Evolutionary conservation across 2,329 filamentous ascomycete genomes (phyloP), one percentile per base, ranked within the genome.

Genomic region (Talaromyces sp.): DNA sequence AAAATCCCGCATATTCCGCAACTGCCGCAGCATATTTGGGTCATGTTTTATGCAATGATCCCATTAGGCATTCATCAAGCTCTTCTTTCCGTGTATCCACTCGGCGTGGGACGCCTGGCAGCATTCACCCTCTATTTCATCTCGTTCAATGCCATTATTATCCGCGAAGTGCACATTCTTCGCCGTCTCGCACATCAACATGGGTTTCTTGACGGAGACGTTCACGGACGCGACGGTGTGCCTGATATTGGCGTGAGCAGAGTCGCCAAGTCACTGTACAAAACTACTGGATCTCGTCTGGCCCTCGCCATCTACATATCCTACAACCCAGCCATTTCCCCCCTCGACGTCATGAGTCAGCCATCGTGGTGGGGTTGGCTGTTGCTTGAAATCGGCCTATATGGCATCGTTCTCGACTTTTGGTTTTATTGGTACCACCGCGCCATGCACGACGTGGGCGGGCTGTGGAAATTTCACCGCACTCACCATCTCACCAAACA

Each of bases 401-500:
- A 81, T 62, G 73, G 72, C 3, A 71, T 80, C 56, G 67, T 80
- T 8, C 70, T 81, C 5, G 78, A 80, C 65, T 78, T 79, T 55
- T 81, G 76, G 76, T 79, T 78, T 67, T 79, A 79, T 67, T 71
- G 74, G 72, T 79, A 79, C 61, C 77, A 79, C 63, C 74, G 78
- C 3, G 52, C 70, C 16, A 79, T 78, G 75, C 78, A 80, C 62
- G 77, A 79, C 58, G 56, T 76, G 16, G 67, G 70, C 18, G 66
- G 61, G 1, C 69, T 80, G 12, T 80, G 78, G 78, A 72, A 76
- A 52, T 79, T 72, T 62, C 78, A 81, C 68, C 75, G 77, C 56
- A 80, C 77, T 0, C 78, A 81, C 59, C 78, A 80, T 64, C 68
- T 80, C 8, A 79, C 77, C 50, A 80, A 80, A 63, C 78, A 80